A percentile compares a stretch with the other conserved stretches of the same genome.
These are phyloP conservation scores for Ramularia endophylla DNA, from an alignment of 2,329 filamentous ascomycete genomes.

Conservation along the genomic window DNA sequence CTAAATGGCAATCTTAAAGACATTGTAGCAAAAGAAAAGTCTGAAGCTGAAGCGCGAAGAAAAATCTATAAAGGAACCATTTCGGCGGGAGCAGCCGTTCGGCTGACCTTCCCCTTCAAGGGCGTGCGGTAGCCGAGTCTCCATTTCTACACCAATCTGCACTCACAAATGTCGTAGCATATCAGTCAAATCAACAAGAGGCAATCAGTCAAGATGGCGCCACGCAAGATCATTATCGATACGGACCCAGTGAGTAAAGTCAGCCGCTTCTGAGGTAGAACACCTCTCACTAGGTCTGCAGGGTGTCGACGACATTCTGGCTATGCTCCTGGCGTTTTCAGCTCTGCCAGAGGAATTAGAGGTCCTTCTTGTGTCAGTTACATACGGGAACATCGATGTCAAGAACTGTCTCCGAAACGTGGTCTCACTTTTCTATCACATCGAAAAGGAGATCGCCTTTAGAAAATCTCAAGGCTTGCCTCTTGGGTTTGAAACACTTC, in stretches of 20 bases:
- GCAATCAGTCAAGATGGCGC: slow-evolving; percentile 37
- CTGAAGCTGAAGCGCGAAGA: slow-evolving; percentile 4
- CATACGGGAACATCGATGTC: slow-evolving; percentile 89
- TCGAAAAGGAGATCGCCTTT: slow-evolving; percentile 86
- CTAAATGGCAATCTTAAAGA: slow-evolving; percentile 88
- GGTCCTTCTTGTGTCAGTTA: slow-evolving; percentile 77
- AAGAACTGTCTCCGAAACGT: slow-evolving; percentile 82
- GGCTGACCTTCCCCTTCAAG: too few species aligned
- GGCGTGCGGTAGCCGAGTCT: too few species aligned
- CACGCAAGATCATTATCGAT: slow-evolving; percentile 77
- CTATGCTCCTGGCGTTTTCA: slow-evolving; percentile 74
- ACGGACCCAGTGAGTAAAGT: slow-evolving; percentile 68
- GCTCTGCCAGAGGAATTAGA: slow-evolving; percentile 79
- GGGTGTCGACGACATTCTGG: slow-evolving; percentile 8
- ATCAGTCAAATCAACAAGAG: too few species aligned
- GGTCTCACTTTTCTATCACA: slow-evolving; percentile 82
- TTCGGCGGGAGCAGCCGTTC: too few species aligned
- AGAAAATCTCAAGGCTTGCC: slow-evolving; percentile 61
- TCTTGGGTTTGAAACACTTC: slow-evolving; percentile 68
- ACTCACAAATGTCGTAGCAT: too few species aligned
- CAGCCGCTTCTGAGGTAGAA: background rate
- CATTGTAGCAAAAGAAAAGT: slow-evolving; percentile 57
- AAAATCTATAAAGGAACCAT: too few species aligned
- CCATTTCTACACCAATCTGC: too few species aligned
- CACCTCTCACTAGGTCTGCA: background rate